phyloP scores from a whole-genome alignment of 768 basidiomycete species.

The Exsudoporus frostii region DNA sequence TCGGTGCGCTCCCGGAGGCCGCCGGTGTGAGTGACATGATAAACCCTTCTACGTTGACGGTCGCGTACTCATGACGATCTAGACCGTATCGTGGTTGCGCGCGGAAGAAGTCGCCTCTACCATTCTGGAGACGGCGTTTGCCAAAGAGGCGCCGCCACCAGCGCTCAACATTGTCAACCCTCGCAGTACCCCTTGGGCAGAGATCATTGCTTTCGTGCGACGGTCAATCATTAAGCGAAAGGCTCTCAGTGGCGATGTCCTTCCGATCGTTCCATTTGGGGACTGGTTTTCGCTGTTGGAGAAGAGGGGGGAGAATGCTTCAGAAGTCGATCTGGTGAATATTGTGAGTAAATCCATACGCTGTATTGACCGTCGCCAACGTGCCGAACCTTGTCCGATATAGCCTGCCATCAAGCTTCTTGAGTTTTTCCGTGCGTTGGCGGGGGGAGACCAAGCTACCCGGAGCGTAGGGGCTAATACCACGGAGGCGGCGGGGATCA shows the following conservation, averaged over 20 bases:
- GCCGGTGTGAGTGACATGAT: constrained; percentile 34
- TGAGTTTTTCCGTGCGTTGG: constrained; percentile 31
- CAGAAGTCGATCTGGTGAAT: constrained; percentile 25
- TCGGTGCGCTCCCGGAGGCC: constrained; percentile 29
- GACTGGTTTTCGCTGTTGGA: constrained; percentile 36
- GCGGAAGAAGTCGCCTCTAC: constrained; percentile 36
- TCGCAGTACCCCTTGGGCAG: constrained; percentile 30
- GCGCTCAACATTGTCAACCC: constrained; percentile 41
- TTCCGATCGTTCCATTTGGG: constrained; percentile 32
- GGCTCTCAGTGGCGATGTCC: not conserved
- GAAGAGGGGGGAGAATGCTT: constrained; percentile 14
- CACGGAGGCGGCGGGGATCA: constrained; percentile 21
- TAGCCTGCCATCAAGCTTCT: constrained; percentile 38
- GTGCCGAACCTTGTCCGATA: not conserved
- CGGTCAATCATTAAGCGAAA: constrained; percentile 14
- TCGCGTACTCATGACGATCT: not conserved
- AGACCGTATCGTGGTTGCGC: constrained; percentile 45
- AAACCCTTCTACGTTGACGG: too few relatives aligned
- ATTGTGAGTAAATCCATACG: constrained; percentile 28
- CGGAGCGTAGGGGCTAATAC: not conserved
- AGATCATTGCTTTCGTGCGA: constrained; percentile 27
- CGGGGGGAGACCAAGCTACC: constrained; percentile 13
- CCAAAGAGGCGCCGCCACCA: constrained; percentile 12
- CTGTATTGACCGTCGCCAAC: not conserved
- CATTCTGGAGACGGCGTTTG: constrained; percentile 30